A percentile compares a stretch with the other conserved stretches of the same genome.
These are phyloP conservation scores for Backusella morwellensis DNA, from an alignment of 192 early-diverging fungal species.

Conservation along the genomic window DNA sequence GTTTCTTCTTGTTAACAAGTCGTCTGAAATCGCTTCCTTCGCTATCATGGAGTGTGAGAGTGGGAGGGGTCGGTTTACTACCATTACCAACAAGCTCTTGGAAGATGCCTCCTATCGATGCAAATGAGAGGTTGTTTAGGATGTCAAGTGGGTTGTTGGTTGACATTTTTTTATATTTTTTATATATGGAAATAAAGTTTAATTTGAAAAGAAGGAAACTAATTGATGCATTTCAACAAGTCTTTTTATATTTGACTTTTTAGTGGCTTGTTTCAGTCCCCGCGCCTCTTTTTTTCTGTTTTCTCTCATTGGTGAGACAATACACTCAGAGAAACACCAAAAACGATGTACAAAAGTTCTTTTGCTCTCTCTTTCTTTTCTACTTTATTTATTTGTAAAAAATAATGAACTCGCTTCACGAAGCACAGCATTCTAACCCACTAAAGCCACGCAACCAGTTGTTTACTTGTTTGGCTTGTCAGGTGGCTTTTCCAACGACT, in stretches of 20 bases:
- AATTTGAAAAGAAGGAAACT: neutral
- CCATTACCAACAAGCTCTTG: neutral
- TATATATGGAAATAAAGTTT: neutral
- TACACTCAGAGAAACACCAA: too few species aligned
- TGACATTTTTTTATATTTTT: neutral
- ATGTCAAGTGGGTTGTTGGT: neutral
- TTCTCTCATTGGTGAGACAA: too few species aligned
- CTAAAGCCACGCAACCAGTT: conserved; percentile 31
- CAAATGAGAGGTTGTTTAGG: neutral
- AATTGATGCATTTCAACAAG: neutral
- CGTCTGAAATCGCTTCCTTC: conserved; percentile 14
- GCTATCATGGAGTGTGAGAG: neutral
- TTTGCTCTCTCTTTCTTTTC: neutral
- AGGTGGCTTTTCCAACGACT: conserved; percentile 90
- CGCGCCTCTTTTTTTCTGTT: neutral
- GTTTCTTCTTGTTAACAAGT: conserved; percentile 10
- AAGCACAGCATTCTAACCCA: conserved; percentile 7
- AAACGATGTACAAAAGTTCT: neutral
- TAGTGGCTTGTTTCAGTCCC: neutral
- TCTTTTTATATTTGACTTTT: neutral
- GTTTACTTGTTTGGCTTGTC: conserved; percentile 90
- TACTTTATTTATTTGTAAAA: neutral
- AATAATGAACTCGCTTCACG: neutral
- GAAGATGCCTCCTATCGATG: conserved; percentile 8
- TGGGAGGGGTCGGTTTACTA: neutral